Conservation (phyloP, 2,329 filamentous ascomycete genomes). For the Colletotrichum gloeosporioides region DNA sequence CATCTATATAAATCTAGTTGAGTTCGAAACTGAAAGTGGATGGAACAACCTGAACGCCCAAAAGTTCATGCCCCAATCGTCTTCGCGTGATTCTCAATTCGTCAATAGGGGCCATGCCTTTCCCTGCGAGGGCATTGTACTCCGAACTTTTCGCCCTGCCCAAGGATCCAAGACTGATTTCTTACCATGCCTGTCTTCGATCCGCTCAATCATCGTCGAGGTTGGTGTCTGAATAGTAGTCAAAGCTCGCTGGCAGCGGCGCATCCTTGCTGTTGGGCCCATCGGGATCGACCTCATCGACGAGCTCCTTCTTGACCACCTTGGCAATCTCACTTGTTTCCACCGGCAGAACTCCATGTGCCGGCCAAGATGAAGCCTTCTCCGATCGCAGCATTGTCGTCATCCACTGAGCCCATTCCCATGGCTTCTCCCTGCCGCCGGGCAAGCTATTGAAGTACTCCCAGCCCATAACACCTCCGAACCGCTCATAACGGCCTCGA, state of each 20-base stretch:
- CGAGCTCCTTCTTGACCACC: constrained; percentile 12
- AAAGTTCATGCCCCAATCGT: neutral
- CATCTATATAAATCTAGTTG: neutral
- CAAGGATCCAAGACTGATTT: neutral
- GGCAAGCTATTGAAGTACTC: constrained; percentile 89
- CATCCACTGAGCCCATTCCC: constrained; percentile 80
- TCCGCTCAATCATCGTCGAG: neutral
- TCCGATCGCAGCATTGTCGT: constrained; percentile 47
- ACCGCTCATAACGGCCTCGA: constrained; percentile 61
- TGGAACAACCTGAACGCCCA: neutral
- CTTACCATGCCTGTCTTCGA: neutral
- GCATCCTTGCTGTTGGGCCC: constrained; percentile 27
- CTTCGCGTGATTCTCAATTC: neutral
- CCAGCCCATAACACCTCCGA: constrained; percentile 94
- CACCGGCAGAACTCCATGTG: neutral
- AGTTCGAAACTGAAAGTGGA: neutral
- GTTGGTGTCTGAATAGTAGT: constrained; percentile 37
- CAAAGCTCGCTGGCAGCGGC: constrained; percentile 34
- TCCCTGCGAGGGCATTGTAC: neutral
- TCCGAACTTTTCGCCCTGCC: accelerated
- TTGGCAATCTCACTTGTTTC: neutral
- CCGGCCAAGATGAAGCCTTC: neutral
- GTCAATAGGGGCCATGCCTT: neutral
- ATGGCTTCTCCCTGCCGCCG: constrained; percentile 66
- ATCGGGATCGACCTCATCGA: constrained; percentile 31